Evolutionary conservation across 2,329 filamentous ascomycete species (phyloP).

Genomic region (Fusarium redolens): DNA sequence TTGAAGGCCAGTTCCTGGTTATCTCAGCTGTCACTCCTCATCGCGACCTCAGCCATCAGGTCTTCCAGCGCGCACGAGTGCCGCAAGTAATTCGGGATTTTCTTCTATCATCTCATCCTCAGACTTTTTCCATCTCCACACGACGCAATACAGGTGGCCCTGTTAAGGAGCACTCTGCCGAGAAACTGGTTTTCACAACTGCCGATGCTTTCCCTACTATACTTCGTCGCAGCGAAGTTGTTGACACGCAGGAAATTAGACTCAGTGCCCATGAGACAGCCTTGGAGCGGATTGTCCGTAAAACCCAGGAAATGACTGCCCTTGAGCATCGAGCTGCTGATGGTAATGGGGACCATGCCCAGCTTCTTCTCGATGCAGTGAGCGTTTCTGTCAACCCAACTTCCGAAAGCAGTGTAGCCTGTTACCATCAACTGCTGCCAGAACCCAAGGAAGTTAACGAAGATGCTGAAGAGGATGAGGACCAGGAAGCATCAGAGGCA

Average conservation of each 20-base stretch:
- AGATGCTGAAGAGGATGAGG: conserved; percentile 54
- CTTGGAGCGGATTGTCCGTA: conserved; percentile 88
- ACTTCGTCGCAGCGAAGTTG: conserved; percentile 85
- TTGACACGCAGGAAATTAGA: conserved; percentile 72
- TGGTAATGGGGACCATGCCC: conserved; percentile 76
- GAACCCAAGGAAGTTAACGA: conserved; percentile 56
- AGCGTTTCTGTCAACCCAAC: conserved; percentile 79
- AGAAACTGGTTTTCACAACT: conserved; percentile 87
- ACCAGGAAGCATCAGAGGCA: conserved; percentile 57
- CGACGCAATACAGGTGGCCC: conserved; percentile 76
- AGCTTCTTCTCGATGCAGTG: conserved; percentile 79
- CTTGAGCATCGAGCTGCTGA: conserved; percentile 80
- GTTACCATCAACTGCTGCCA: conserved; percentile 81
- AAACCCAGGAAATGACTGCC: conserved; percentile 84
- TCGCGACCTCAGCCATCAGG: conserved; percentile 82
- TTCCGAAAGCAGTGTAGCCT: conserved; percentile 80
- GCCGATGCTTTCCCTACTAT: conserved; percentile 92
- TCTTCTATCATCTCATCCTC: conserved; percentile 80
- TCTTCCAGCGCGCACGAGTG: conserved; percentile 90
- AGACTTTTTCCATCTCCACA: conserved; percentile 80
- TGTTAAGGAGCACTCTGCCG: conserved; percentile 78
- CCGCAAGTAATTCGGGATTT: conserved; percentile 88
- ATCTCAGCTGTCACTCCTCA: conserved; percentile 84
- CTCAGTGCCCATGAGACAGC: conserved; percentile 86
- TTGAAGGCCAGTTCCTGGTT: conserved; percentile 91